Evolutionary conservation across 2,329 filamentous ascomycete species (phyloP).

Genomic region (Pseudogymnoascus sp.): DNA sequence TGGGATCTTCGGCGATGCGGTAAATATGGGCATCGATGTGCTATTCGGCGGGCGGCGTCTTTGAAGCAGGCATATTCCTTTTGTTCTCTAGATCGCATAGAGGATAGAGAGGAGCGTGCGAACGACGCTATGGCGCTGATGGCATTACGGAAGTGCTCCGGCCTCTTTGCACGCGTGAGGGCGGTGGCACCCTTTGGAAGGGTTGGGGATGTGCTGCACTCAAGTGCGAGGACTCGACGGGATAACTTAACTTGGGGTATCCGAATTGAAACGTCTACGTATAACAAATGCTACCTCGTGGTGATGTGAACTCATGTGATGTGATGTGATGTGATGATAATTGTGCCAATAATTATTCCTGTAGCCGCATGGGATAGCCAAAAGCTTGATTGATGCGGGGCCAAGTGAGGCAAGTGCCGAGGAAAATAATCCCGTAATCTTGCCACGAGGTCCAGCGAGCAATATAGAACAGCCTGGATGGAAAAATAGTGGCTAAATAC

Average conservation of each 20-base stretch:
- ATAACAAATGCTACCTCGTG: background rate
- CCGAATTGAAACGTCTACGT: conserved; percentile 9
- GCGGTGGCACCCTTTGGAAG: background rate
- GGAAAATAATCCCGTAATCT: background rate
- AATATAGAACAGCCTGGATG: background rate
- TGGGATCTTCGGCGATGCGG: conserved; percentile 8
- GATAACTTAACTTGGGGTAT: conserved; percentile 3
- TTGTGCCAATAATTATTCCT: background rate
- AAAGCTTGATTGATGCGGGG: background rate
- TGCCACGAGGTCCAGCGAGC: background rate
- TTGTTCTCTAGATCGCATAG: conserved; percentile 6
- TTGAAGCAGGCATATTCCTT: conserved; percentile 9
- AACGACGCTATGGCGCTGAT: conserved; percentile 7
- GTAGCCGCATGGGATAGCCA: background rate
- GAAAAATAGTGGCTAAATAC: background rate
- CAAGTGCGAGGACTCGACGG: conserved; percentile 4
- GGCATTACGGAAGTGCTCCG: conserved; percentile 8
- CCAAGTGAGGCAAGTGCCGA: background rate
- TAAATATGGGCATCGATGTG: conserved; percentile 7
- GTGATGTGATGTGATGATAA: background rate
- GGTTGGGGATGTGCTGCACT: conserved; percentile 6
- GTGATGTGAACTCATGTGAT: background rate
- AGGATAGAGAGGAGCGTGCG: conserved; percentile 7
- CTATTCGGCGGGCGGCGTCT: conserved; percentile 8
- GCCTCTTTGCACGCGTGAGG: conserved; percentile 9